phyloP scores from a whole-genome alignment of 1,284 basidiomycete genomes.

The Chalciporus sp. region DNA sequence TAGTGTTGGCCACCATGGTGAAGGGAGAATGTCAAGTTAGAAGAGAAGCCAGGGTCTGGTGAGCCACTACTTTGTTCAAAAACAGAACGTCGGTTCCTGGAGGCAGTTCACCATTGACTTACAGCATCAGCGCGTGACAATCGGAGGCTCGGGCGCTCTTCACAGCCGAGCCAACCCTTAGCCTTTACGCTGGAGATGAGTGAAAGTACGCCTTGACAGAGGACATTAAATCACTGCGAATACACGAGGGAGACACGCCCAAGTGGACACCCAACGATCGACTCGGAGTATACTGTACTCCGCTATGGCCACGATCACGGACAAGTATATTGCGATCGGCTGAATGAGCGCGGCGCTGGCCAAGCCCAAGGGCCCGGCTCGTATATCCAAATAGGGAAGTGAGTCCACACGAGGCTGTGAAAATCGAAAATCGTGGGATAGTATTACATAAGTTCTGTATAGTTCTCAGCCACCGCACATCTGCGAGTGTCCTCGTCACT shows the following conservation, averaged over 20 bases:
- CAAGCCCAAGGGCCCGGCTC: too few relatives aligned
- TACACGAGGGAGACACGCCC: too few relatives aligned
- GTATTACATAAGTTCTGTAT: slow-evolving; percentile 31
- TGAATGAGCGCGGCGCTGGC: too few relatives aligned
- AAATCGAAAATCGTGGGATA: slow-evolving; percentile 19
- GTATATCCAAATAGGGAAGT: slow-evolving; percentile 5
- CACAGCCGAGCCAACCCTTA: too few relatives aligned
- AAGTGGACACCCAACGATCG: too few relatives aligned
- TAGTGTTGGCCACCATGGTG: slow-evolving; percentile 12
- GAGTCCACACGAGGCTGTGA: neutral
- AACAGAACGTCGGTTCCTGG: neutral
- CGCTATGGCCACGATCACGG: too few relatives aligned
- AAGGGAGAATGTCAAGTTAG: neutral
- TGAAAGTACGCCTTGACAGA: too few relatives aligned
- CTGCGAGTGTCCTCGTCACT: slow-evolving; percentile 3
- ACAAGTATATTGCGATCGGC: too few relatives aligned
- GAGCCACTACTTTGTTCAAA: neutral
- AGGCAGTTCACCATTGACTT: slow-evolving; percentile 3
- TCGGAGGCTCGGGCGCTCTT: neutral
- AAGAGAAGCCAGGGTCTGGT: neutral
- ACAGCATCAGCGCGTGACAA: neutral
- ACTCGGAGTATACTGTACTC: too few relatives aligned
- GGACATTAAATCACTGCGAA: too few relatives aligned
- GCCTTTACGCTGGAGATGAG: too few relatives aligned
- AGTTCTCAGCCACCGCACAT: slow-evolving; percentile 33